Evolutionary conservation across 495 filamentous ascomycete species (phyloP), one percentile per base, ranked within the genome.

Genomic region (Penicillium waksmanii): DNA sequence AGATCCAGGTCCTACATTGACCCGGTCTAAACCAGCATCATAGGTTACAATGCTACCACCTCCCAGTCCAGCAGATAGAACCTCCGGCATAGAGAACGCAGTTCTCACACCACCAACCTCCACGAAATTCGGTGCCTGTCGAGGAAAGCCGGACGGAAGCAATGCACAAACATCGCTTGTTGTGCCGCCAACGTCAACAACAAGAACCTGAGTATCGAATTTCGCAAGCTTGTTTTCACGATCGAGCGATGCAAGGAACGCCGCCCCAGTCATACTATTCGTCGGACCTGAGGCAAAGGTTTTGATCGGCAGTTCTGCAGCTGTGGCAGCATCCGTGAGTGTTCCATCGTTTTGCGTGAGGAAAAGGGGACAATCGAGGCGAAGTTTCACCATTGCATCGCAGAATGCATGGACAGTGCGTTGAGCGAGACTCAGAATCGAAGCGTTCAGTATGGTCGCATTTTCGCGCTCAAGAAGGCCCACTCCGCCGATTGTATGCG

Each of bases 261-360:
- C 65, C 23, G 81, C 81, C 23, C 81, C 81, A 5, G 73, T 74
- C 73, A 82, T 80, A 48, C 73, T 77, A 59, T 84, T 84, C 25
- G 81, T 84, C 11, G 80, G 75, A 1, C 81, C 80, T 38, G 72
- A 77, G 2, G 74, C 73, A 54, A 82, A 83, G 13, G 79, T 81
- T 38, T 73, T 66, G 40, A 84, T 80, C 2, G 81, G 81, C 17
- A 79, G 63, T 9, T 73, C 68, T 3, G 77, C 73, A 12, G 81
- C 81, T 0, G 71, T 73, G 10, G 66, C 70, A 2, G 75, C 74
- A 58, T 77, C 72, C 19, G 77, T 72, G 15, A 84, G 62, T 11
- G 80, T 84, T 1, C 81, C 81, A 66, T 84, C 80, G 53, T 84
- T 83, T 55, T 82, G 77, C 5, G 81, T 81, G 33, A 84, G 72